phyloP scores from a whole-genome alignment of 2,329 filamentous ascomycete species.

The Talaromyces rugulosus region DNA sequence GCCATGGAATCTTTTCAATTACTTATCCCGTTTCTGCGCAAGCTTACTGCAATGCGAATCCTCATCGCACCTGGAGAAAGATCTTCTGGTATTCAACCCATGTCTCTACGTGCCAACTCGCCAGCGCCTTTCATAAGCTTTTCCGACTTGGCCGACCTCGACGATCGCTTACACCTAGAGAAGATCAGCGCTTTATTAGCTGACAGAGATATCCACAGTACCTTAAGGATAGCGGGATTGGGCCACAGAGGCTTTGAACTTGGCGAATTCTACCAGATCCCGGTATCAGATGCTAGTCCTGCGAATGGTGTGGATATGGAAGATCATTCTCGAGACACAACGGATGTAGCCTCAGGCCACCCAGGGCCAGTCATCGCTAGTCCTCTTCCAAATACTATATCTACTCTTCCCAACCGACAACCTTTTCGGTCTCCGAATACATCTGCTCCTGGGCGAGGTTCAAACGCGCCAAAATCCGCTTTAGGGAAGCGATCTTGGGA shows the following conservation, averaged over 20 bases:
- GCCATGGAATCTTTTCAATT: slow-evolving; percentile 36
- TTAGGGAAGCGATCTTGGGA: slow-evolving; percentile 24
- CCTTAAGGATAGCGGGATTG: slow-evolving; percentile 32
- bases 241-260: slow-evolving; percentile 38
- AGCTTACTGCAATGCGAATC: slow-evolving; percentile 37
- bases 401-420: not conserved
- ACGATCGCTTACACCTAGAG: slow-evolving; percentile 30
- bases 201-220: slow-evolving; percentile 28
- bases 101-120: not conserved
- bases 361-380: not conserved
- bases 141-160: slow-evolving; percentile 33
- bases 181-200: slow-evolving; percentile 28
- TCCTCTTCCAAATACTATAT: not conserved
- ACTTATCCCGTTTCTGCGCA: slow-evolving; percentile 38
- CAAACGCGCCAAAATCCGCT: slow-evolving; percentile 15
- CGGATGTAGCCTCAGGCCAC: not conserved
- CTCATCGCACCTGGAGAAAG: slow-evolving; percentile 27
- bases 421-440: not conserved
- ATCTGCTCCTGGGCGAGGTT: not conserved
- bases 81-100: not conserved
- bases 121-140: slow-evolving; percentile 1
- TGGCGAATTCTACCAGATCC: slow-evolving; percentile 32
- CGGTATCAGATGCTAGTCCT: slow-evolving; percentile 12
- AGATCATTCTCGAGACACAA: not conserved
- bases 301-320: not conserved